These are phyloP conservation scores for Setaria viridis DNA, from an alignment of 202 grass and related monocot species.

Conservation along the genomic window DNA sequence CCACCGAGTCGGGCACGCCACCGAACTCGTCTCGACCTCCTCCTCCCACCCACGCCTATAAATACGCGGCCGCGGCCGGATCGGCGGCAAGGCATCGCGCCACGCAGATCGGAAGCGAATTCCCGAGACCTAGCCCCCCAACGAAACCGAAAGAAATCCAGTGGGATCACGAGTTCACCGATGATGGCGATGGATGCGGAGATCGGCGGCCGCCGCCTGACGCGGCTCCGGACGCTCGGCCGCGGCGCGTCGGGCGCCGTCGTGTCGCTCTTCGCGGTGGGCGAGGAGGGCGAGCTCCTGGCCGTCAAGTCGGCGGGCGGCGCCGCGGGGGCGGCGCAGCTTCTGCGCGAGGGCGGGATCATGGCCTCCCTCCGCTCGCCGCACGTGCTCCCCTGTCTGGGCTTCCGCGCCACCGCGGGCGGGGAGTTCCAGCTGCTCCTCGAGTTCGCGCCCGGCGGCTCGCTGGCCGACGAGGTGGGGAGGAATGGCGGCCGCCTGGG, in stretches of 20 bases:
- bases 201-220: conserved; percentile 39
- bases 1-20: conserved; percentile 28
- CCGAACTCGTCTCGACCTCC: conserved; percentile 6
- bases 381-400: conserved; percentile 66
- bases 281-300: conserved; percentile 40
- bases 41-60: conserved; percentile 34
- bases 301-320: conserved; percentile 73
- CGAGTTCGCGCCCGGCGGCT: conserved; percentile 70
- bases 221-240: conserved; percentile 62
- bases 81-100: neutral
- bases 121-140: neutral
- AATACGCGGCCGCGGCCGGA: conserved; percentile 6
- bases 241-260: conserved; percentile 72
- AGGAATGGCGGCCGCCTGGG: conserved; percentile 49
- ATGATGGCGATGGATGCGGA: neutral
- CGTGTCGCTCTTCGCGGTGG: conserved; percentile 58
- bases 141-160: conserved; percentile 23
- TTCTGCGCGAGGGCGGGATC: conserved; percentile 49
- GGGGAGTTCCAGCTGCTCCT: conserved; percentile 53
- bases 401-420: conserved; percentile 20
- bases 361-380: conserved; percentile 58
- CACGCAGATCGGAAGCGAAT: neutral
- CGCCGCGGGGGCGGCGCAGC: conserved; percentile 30
- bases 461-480: conserved; percentile 53
- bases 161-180: neutral